Conservation (phyloP, 306 rosid species). For the Potentilla sterilis region DNA sequence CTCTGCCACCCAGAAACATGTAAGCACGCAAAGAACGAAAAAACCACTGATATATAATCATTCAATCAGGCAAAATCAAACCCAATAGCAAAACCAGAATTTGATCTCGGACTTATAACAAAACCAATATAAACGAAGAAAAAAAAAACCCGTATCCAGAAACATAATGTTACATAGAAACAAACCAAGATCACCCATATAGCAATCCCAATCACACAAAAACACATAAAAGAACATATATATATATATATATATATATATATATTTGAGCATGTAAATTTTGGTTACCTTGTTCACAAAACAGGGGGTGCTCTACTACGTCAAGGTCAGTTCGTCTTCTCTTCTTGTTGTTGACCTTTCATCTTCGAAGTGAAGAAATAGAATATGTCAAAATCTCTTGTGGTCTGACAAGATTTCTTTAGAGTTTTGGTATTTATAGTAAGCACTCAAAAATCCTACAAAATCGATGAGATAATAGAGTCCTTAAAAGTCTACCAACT, state of each 20-base stretch:
- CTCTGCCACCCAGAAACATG: slow-evolving; percentile 1
- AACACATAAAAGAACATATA: not conserved
- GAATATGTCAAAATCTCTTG: no score
- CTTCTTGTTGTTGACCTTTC: no score
- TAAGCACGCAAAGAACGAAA: not conserved
- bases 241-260: no score
- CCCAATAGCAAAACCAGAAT: not conserved
- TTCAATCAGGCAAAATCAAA: slow-evolving; percentile 7
- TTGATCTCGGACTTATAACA: not conserved
- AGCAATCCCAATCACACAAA: not conserved
- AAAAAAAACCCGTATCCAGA: not conserved
- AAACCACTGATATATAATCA: not conserved
- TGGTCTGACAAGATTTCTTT: no score
- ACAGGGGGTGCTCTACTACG: not conserved
- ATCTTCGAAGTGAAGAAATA: no score
- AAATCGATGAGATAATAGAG: no score
- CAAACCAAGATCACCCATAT: not conserved
- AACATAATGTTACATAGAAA: slow-evolving; percentile 2
- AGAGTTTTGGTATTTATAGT: no score
- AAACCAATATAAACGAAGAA: not conserved
- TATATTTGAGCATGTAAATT: not conserved
- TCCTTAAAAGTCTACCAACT: no score
- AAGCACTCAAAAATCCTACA: no score
- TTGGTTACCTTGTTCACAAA: slow-evolving; percentile 24
- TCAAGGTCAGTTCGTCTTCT: no score